Evolutionary conservation across 2,329 filamentous ascomycete species (phyloP), one percentile per base, ranked within the genome.

Genomic region (Alternaria postmessia): DNA sequence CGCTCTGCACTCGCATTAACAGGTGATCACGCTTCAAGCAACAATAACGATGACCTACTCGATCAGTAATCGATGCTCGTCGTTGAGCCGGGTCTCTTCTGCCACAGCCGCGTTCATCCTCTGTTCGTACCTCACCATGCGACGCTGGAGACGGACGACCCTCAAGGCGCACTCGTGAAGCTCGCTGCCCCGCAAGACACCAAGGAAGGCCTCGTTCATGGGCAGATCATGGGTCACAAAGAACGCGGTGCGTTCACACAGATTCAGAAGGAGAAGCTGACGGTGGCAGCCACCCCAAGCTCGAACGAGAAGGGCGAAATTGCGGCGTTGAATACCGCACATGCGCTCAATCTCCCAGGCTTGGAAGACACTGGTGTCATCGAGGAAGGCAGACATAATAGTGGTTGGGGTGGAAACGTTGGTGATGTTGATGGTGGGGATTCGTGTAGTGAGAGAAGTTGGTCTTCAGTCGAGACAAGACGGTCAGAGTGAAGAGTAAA

Each of bases 131-230:
- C 12, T 34, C 36, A 16, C 30, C 46, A 57, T 18, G 7, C 20
- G 42, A 8, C 52, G 43, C 52, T 55, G 43, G 18, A 41, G 16
- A 24, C 26, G 24, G 11, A 48, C 18, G 5, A 48, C 52, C 14
- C 48, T n/a, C n/a, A 39, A 18, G 26, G 41, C 30, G 52, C 42
- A 48, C 32, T 55, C 32, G 14, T 22, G 42, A 22, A 55, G 52
- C 5, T 28, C 22, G 24, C 30, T 42, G 36, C 12, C 32, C 12
- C 0, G 11, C 32, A 34, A 11, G 32, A 16, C 12, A 34, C 12
- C 32, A 34, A 34, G 32, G 4, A 34, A 34, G 4, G 14, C 32
- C 32, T 34, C 12, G 11, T 34, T 34, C 32, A 34, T 34, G 32
- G 32, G 0, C 32, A 34, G 32, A 0, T 34, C 12, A 14, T 34